These are phyloP conservation scores for Podospora tetraspora DNA, from an alignment of 495 filamentous ascomycete genomes.

Conservation along the genomic window DNA sequence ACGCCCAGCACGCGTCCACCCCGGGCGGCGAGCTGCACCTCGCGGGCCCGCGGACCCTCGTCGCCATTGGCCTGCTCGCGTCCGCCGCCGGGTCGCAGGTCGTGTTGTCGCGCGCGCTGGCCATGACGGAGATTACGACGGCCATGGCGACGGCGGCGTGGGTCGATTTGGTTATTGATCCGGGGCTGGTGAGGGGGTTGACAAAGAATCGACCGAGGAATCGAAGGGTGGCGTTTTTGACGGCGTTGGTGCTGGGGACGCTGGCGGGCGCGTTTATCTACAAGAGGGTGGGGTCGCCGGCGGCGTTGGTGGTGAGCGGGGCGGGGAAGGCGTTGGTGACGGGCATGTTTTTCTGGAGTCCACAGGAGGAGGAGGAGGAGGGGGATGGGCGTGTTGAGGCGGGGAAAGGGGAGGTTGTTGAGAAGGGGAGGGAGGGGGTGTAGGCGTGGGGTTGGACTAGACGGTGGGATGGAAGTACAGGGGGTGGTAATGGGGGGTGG, in stretches of 20 bases:
- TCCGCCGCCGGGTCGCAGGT: conserved; percentile 56
- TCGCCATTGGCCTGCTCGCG: conserved; percentile 48
- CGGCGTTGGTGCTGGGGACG: conserved; percentile 45
- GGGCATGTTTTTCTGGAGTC: conserved; percentile 41
- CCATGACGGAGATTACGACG: conserved; percentile 59
- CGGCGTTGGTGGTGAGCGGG: conserved; percentile 38
- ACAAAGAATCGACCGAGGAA: conserved; percentile 47
- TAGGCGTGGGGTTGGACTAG: neutral
- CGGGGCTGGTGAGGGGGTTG: conserved; percentile 31
- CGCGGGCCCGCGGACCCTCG: conserved; percentile 34
- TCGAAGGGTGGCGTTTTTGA: conserved; percentile 48
- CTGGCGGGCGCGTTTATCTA: conserved; percentile 51
- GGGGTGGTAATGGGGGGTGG: neutral
- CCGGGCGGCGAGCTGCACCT: conserved; percentile 23
- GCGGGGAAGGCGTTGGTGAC: conserved; percentile 44
- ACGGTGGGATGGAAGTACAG: too few relatives aligned
- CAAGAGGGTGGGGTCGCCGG: conserved; percentile 36
- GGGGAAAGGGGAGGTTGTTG: neutral
- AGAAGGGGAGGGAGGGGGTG: neutral
- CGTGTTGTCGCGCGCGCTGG: conserved; percentile 48
- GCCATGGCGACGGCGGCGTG: conserved; percentile 64
- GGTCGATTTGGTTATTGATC: conserved; percentile 56
- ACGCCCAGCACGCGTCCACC: conserved; percentile 10
- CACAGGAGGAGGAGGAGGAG: conserved; percentile 30
- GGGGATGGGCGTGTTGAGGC: neutral